phyloP scores from a whole-genome alignment of 2,329 filamentous ascomycete genomes.

The Monascus ruber region DNA sequence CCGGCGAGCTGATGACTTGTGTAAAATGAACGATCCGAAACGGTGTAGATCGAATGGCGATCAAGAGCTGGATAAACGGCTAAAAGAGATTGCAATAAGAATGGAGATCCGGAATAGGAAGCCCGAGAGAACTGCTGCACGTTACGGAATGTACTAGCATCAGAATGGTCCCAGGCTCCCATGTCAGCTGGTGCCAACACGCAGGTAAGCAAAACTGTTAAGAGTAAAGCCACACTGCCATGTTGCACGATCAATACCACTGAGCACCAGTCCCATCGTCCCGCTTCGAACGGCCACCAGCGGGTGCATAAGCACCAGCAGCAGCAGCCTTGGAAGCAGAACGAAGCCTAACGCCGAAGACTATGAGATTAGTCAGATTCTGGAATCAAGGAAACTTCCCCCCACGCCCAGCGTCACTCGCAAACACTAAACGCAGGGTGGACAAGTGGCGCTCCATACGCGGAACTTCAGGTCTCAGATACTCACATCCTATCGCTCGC shows the following conservation, averaged over 20 bases:
- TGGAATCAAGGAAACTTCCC: conserved; percentile 51
- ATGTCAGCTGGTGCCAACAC: conserved; percentile 16
- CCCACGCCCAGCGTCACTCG: conserved; percentile 64
- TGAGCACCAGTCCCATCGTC: conserved; percentile 41
- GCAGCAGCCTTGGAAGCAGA: conserved; percentile 64
- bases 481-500: conserved; percentile 96
- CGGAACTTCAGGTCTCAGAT: conserved; percentile 57
- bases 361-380: conserved; percentile 70
- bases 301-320: conserved; percentile 35
- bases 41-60: conserved; percentile 20
- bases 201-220: conserved; percentile 13
- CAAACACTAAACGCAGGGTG: conserved; percentile 65
- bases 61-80: conserved; percentile 24
- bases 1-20: conserved; percentile 8
- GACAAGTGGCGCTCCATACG: conserved; percentile 60
- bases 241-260: conserved; percentile 33
- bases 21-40: conserved; percentile 19
- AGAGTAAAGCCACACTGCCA: conserved; percentile 17
- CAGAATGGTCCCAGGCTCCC: conserved; percentile 18
- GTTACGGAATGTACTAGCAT: conserved; percentile 16
- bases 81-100: conserved; percentile 23
- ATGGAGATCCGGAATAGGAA: conserved; percentile 20
- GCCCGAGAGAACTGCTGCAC: conserved; percentile 22
- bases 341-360: conserved; percentile 76
- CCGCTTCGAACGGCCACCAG: conserved; percentile 42